Evolutionary conservation across 768 basidiomycete species (phyloP).

Genomic region (Phanerochaete carnosa): DNA sequence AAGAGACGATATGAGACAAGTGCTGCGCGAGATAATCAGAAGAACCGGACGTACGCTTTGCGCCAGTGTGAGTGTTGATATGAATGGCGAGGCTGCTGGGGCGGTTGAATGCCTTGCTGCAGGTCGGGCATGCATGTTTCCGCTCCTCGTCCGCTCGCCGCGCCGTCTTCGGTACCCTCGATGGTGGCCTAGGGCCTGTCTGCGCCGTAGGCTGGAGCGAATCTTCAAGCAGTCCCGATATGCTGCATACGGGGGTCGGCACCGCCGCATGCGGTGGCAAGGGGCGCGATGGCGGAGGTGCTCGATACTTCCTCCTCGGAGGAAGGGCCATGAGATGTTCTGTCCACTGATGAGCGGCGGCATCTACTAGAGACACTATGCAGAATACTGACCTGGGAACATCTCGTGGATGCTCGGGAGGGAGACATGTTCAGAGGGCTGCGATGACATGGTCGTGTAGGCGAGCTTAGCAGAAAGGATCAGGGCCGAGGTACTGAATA

Average conservation of each 20-base stretch:
- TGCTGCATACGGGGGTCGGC: background rate
- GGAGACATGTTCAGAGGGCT: slow-evolving; percentile 3
- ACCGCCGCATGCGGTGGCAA: background rate
- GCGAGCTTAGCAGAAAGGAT: background rate
- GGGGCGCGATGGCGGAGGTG: background rate
- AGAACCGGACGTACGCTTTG: slow-evolving; percentile 47
- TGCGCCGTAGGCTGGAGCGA: background rate
- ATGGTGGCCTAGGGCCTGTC: background rate
- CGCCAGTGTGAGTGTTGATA: slow-evolving; percentile 66
- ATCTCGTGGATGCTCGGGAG: slow-evolving; percentile 28
- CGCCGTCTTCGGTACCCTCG: background rate
- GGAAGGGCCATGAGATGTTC: slow-evolving; percentile 4
- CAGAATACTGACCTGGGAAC: slow-evolving; percentile 21
- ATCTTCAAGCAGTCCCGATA: background rate
- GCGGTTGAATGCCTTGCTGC: slow-evolving; percentile 45
- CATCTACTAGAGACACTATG: background rate
- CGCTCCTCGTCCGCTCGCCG: background rate
- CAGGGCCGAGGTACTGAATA: background rate
- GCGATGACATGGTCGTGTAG: background rate
- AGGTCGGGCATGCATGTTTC: slow-evolving; percentile 1
- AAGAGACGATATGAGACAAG: background rate
- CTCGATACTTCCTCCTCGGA: background rate
- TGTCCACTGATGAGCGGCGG: background rate
- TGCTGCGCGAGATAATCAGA: background rate
- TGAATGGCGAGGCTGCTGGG: slow-evolving; percentile 67